Percentiles rank a stretch among this genome's conserved stretches.
Evolutionary conservation across 306 rosid genomes (phyloP).

Genomic region (Delonix regia): DNA sequence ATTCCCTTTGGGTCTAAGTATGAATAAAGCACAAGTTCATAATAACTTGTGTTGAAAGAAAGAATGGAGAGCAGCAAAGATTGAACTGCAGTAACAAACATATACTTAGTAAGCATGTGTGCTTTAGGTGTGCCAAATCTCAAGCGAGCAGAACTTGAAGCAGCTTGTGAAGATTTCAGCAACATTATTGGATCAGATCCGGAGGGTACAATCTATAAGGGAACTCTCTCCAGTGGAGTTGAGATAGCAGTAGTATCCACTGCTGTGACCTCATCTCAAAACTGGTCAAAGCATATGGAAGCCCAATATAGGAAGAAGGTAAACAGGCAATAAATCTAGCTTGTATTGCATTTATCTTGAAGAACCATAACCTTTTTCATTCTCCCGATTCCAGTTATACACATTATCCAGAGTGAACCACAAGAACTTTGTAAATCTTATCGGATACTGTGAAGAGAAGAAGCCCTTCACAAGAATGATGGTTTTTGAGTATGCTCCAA

Average conservation of each 20-base stretch:
- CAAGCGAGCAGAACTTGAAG: constrained; percentile 69
- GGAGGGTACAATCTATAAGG: constrained; percentile 78
- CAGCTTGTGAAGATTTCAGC: constrained; percentile 96
- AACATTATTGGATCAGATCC: constrained; percentile 71
- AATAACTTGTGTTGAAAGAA: neutral
- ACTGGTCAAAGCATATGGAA: constrained; percentile 80
- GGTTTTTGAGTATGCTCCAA: constrained; percentile 97
- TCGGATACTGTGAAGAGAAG: constrained; percentile 85
- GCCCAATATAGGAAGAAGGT: constrained; percentile 79
- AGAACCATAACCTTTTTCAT: neutral
- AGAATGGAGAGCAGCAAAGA: neutral
- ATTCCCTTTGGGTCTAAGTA: neutral
- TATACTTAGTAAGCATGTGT: constrained; percentile 23
- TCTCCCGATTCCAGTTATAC: constrained; percentile 55
- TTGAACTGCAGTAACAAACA: neutral
- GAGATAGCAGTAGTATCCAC: constrained; percentile 86
- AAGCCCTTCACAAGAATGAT: constrained; percentile 91
- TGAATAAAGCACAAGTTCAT: neutral
- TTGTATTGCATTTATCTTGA: neutral
- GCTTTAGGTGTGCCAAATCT: constrained; percentile 91
- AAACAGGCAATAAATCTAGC: constrained; percentile 15
- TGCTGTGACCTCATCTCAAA: constrained; percentile 48
- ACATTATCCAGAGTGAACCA: constrained; percentile 79
- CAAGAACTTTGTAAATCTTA: constrained; percentile 84
- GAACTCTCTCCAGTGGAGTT: constrained; percentile 90